Percentiles rank a stretch among this genome's conserved stretches.
Conservation (phyloP, 2,329 filamentous ascomycete species). For the Calonectria henricotiae region DNA sequence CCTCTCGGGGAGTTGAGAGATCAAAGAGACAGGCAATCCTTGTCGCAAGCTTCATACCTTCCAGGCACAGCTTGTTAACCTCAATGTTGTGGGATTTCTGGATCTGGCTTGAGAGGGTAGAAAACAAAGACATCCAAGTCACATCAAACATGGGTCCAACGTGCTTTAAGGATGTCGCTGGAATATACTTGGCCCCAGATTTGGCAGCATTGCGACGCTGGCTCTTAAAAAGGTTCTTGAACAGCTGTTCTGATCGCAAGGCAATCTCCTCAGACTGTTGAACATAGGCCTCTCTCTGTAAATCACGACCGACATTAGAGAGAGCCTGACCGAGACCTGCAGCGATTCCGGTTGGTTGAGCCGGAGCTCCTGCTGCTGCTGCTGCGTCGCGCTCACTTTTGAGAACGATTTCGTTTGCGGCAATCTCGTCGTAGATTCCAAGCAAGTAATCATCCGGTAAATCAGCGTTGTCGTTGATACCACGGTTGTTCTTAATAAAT, state of each 20-base stretch:
- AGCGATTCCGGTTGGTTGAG: constrained; percentile 80
- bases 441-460: constrained; percentile 93
- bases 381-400: constrained; percentile 93
- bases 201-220: constrained; percentile 87
- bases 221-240: constrained; percentile 92
- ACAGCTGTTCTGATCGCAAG: constrained; percentile 83
- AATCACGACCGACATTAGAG: constrained; percentile 90
- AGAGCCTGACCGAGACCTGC: constrained; percentile 90
- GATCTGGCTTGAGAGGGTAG: constrained; percentile 91
- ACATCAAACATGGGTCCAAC: constrained; percentile 99
- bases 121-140: constrained; percentile 99
- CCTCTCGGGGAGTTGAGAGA: constrained; percentile 91
- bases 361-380: constrained; percentile 79
- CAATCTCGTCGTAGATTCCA: constrained; percentile 94
- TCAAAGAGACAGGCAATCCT: constrained; percentile 95
- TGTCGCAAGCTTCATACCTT: constrained; percentile 95
- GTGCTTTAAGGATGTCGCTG: constrained; percentile 93
- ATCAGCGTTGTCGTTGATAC: constrained; percentile 97
- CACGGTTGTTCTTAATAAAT: constrained; percentile 99
- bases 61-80: constrained; percentile 92
- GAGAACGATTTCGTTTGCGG: constrained; percentile 91
- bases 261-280: constrained; percentile 96
- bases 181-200: constrained; percentile 83
- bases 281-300: constrained; percentile 93
- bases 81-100: constrained; percentile 95